A percentile compares a stretch with the other conserved stretches of the same genome.
These are phyloP conservation scores for Acephala macrosclerotiorum DNA, from an alignment of 2,329 filamentous ascomycete species.

Conservation along the genomic window DNA sequence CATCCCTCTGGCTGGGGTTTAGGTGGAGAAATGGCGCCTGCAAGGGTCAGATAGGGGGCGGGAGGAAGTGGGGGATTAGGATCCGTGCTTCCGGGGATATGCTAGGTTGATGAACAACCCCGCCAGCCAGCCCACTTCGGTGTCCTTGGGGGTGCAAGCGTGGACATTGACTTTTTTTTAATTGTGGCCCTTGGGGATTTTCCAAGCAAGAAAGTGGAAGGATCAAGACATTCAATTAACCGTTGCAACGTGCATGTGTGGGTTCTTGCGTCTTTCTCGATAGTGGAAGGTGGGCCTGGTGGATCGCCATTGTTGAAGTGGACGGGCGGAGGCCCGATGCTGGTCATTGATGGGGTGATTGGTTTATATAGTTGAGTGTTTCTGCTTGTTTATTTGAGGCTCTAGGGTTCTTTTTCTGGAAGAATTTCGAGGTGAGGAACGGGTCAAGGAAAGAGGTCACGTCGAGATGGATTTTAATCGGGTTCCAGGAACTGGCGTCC, in stretches of 20 bases:
- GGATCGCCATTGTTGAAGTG: neutral
- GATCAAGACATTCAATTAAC: neutral
- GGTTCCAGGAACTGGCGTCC: neutral
- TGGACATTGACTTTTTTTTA: too few species aligned
- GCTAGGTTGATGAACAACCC: too few species aligned
- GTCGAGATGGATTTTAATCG: neutral
- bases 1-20: too few species aligned
- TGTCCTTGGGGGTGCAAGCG: too few species aligned
- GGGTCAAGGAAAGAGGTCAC: neutral
- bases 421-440: neutral
- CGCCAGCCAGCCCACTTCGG: too few species aligned
- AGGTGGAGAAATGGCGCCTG: too few species aligned
- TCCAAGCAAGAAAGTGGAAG: neutral
- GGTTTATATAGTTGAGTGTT: too few species aligned
- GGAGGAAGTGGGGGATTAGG: too few species aligned
- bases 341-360: neutral
- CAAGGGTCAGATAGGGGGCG: too few species aligned
- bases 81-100: too few species aligned
- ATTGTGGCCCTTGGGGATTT: too few species aligned
- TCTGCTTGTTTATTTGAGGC: neutral
- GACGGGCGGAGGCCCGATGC: neutral
- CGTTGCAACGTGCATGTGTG: neutral
- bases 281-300: neutral
- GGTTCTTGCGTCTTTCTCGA: neutral
- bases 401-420: neutral